These are phyloP conservation scores for Mollisiaceae sp. DNA, from an alignment of 2,329 filamentous ascomycete species.

Conservation along the genomic window DNA sequence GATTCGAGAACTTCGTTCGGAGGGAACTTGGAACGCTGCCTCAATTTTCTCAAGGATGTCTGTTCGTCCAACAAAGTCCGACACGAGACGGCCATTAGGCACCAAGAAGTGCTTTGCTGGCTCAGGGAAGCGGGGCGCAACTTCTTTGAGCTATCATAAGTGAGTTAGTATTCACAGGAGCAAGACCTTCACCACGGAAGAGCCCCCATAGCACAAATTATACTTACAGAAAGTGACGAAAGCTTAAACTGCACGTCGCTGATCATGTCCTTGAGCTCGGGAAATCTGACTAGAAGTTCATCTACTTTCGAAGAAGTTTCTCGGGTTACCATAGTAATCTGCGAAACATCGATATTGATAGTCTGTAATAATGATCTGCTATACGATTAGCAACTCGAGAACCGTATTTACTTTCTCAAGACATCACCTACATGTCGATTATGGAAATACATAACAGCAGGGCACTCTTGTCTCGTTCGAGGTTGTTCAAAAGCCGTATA, in stretches of 20 bases:
- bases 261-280: neutral
- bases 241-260: neutral
- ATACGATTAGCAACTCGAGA: too few relatives aligned
- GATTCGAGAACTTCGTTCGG: slow-evolving; percentile 14
- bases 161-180: neutral
- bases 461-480: slow-evolving; percentile 3
- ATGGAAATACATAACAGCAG: neutral
- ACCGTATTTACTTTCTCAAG: too few relatives aligned
- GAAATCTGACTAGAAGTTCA: neutral
- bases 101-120: neutral
- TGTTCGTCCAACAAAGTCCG: slow-evolving; percentile 30
- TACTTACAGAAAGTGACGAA: neutral
- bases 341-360: neutral
- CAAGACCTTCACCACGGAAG: neutral
- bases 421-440: neutral
- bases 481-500: neutral
- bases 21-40: slow-evolving; percentile 6
- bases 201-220: too few relatives aligned
- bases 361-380: too few relatives aligned
- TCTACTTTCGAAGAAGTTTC: neutral
- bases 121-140: too few relatives aligned
- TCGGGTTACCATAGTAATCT: neutral
- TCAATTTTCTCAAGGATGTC: slow-evolving; percentile 29
- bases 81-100: slow-evolving; percentile 10
- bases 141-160: neutral